Conservation (phyloP, 139 green algal species). For the Yamagishiella unicocca region DNA sequence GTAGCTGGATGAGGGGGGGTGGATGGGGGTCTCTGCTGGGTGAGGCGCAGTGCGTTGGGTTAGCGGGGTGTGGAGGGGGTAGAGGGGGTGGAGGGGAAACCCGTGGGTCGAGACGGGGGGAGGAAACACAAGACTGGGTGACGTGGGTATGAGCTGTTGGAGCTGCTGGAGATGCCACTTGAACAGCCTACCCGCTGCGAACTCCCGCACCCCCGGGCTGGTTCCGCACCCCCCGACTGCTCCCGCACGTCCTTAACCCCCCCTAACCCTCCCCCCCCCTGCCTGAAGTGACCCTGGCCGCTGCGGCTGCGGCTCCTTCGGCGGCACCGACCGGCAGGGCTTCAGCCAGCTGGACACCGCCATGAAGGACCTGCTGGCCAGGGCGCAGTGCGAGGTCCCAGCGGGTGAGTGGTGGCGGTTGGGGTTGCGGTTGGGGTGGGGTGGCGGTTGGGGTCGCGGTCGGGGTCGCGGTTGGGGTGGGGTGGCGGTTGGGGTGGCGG, state of each 20-base stretch:
- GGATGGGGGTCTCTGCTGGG: too few relatives aligned
- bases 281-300: neutral
- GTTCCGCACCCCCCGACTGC: neutral
- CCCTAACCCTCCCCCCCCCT: too few relatives aligned
- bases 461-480: neutral
- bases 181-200: too few relatives aligned
- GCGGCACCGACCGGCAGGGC: neutral
- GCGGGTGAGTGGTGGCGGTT: neutral
- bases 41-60: too few relatives aligned
- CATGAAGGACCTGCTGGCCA: neutral
- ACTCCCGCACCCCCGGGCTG: too few relatives aligned
- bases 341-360: neutral
- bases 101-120: too few relatives aligned
- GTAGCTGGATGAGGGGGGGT: too few relatives aligned
- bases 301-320: constrained; percentile 1
- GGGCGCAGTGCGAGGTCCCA: neutral
- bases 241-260: neutral
- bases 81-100: too few relatives aligned
- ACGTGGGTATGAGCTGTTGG: neutral
- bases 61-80: too few relatives aligned
- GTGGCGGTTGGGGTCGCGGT: neutral
- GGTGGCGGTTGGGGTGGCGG: neutral
- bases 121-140: too few relatives aligned
- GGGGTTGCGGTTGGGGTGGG: neutral
- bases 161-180: neutral